phyloP scores from a whole-genome alignment of 805 yeast genomes.

The Kazachstania kunashirensis region DNA sequence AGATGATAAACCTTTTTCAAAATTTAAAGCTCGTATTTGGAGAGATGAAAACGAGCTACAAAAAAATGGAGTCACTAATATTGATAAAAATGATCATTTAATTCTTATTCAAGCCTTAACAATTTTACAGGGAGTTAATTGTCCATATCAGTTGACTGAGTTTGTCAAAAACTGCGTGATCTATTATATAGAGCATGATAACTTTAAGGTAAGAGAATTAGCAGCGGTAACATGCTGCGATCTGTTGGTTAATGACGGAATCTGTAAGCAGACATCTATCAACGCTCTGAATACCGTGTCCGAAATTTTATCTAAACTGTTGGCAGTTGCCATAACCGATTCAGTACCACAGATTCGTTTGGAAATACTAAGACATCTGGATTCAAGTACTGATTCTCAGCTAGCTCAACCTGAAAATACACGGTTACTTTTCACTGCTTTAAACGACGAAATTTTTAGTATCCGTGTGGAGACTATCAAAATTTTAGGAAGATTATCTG shows the following conservation, averaged over 20 bases:
- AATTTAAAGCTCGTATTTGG: conserved; percentile 59
- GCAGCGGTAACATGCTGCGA: conserved; percentile 76
- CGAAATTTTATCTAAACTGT: conserved; percentile 66
- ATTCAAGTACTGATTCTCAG: conserved; percentile 75
- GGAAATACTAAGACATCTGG: conserved; percentile 62
- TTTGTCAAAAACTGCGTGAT: conserved; percentile 75
- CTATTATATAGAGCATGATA: conserved; percentile 66
- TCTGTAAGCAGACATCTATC: conserved; percentile 71
- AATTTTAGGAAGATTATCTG: conserved; percentile 71
- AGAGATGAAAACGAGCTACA: conserved; percentile 60
- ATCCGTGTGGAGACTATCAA: conserved; percentile 67
- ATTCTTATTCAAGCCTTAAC: conserved; percentile 68
- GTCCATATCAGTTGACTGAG: conserved; percentile 68
- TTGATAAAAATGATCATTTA: conserved; percentile 36
- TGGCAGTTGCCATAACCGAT: conserved; percentile 81
- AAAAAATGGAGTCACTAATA: conserved; percentile 41
- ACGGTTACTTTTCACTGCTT: conserved; percentile 66
- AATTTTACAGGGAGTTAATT: conserved; percentile 62
- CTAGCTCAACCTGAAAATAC: conserved; percentile 87
- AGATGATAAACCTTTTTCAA: conserved; percentile 45
- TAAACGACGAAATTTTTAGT: conserved; percentile 78
- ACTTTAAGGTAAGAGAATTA: conserved; percentile 63
- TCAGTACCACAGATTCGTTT: conserved; percentile 72
- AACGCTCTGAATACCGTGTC: conserved; percentile 72
- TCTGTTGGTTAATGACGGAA: conserved; percentile 66